phyloP scores from a whole-genome alignment of 78 protist species.

The Planoprotostelium fungivorum region DNA sequence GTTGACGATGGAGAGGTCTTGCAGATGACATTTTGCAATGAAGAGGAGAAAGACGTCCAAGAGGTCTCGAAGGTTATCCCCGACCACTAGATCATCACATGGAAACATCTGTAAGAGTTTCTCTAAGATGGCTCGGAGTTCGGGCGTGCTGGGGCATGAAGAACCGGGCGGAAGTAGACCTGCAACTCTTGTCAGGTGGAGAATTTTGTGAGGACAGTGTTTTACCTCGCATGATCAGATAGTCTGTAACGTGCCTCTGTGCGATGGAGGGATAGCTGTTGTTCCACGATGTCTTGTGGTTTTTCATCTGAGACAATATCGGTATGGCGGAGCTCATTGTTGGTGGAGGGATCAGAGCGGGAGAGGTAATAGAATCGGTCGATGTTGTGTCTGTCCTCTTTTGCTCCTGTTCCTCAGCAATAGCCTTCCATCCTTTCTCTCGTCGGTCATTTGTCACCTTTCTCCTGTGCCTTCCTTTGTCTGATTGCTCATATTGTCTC shows the following conservation, averaged over 20 bases:
- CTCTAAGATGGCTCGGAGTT: not conserved
- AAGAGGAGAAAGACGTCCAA: not conserved
- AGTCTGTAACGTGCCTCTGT: not conserved
- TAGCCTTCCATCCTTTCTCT: not conserved
- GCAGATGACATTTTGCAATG: not conserved
- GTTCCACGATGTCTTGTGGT: too few relatives aligned
- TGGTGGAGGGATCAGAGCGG: too few relatives aligned
- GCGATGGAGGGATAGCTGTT: not conserved
- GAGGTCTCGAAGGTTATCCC: not conserved
- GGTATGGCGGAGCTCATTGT: too few relatives aligned
- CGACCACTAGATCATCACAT: not conserved
- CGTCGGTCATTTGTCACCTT: not conserved
- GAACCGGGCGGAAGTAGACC: not conserved
- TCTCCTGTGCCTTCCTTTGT: not conserved
- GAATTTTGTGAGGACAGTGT: not conserved
- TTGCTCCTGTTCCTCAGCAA: too few relatives aligned
- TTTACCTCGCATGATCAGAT: not conserved
- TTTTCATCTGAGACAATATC: too few relatives aligned
- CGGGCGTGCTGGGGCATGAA: not conserved
- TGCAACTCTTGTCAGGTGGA: not conserved
- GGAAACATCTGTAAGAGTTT: not conserved
- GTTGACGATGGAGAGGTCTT: not conserved
- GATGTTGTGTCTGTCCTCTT: too few relatives aligned
- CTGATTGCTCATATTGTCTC: not conserved
- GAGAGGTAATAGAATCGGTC: too few relatives aligned